phyloP scores from a whole-genome alignment of 192 early-diverging fungal genomes.

The Phlyctochytrium planicorne region DNA sequence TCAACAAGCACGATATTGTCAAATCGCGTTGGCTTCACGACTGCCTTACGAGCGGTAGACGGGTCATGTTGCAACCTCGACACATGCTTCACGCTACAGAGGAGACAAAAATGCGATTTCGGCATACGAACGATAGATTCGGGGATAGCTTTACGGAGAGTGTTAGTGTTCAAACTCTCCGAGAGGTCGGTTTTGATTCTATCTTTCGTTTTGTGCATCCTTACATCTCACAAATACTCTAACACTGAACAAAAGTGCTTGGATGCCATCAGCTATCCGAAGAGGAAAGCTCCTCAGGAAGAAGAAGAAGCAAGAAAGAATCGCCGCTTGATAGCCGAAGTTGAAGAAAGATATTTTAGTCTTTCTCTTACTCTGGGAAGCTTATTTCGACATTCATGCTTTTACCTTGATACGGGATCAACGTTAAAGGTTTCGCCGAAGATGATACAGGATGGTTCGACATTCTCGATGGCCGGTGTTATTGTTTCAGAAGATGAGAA shows the following conservation, averaged over 20 bases:
- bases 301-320: not conserved
- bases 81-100: conserved; percentile 56
- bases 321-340: conserved; percentile 11
- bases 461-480: not conserved
- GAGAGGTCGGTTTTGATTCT: conserved; percentile 49
- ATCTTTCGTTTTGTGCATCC: not conserved
- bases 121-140: conserved; percentile 60
- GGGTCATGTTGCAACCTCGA: conserved; percentile 62
- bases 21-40: conserved; percentile 64
- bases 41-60: conserved; percentile 48
- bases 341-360: conserved; percentile 32
- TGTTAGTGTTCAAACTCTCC: conserved; percentile 44
- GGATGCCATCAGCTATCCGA: conserved; percentile 5
- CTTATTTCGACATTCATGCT: not conserved
- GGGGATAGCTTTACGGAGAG: conserved; percentile 69
- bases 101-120: conserved; percentile 49
- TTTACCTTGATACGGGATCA: conserved; percentile 31
- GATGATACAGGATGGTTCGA: conserved; percentile 6
- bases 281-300: not conserved
- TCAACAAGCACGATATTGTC: conserved; percentile 64
- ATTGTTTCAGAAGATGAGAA: conserved; percentile 11
- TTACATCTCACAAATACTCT: not conserved
- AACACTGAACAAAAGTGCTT: conserved; percentile 8
- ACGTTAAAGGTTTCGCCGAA: conserved; percentile 12
- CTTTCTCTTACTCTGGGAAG: not conserved